Evolutionary conservation across 495 filamentous ascomycete genomes (phyloP), one percentile per base, ranked within the genome.

Genomic region (Annulohypoxylon nitens): DNA sequence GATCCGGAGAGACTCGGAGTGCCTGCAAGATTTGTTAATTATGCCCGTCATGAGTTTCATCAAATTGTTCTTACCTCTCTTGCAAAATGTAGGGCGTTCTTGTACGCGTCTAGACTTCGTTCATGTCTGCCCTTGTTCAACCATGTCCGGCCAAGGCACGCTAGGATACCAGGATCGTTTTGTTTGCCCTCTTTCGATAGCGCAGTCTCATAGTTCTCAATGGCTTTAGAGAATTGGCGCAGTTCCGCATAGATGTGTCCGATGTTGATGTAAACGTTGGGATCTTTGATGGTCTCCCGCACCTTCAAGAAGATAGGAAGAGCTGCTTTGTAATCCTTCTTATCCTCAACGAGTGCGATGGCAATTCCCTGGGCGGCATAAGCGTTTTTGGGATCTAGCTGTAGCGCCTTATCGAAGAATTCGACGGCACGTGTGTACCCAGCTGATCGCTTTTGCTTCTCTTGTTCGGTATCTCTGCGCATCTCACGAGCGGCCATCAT

Each of bases 401-500:
- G 94, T 14, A 99, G 83, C 25, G 94, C 95, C 82, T 99, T 99
- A 79, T 98, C 97, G 78, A 97, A 99, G 83, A 98, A 98, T 78
- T 98, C 97, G 10, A 98, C 94, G 1, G 96, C 95, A 65, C 92
- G 93, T 78, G 90, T 88, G 78, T 98, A 99, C 71, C 88, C 90
- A 74, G 91, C 92, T 47, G 90, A 90, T 47, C 95, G 90, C 81
- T 97, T 97, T 68, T 96, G 92, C 81, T 92, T 96, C 61, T 99
- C 95, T 64, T 87, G 83, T 14, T 98, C 96, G 2, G 92, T 92
- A 43, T 96, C 92, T 57, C 95, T 87, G 51, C 92, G 91, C 95
- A 98, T 98, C 79, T 99, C 96, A 47, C 96, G 90, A 2, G 96
- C 96, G 47, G 91, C 88, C 62, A 90, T 83, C 34, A 98, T 87